These are phyloP conservation scores for Nemania bipapillata DNA, from an alignment of 2,329 filamentous ascomycete genomes.

Conservation along the genomic window DNA sequence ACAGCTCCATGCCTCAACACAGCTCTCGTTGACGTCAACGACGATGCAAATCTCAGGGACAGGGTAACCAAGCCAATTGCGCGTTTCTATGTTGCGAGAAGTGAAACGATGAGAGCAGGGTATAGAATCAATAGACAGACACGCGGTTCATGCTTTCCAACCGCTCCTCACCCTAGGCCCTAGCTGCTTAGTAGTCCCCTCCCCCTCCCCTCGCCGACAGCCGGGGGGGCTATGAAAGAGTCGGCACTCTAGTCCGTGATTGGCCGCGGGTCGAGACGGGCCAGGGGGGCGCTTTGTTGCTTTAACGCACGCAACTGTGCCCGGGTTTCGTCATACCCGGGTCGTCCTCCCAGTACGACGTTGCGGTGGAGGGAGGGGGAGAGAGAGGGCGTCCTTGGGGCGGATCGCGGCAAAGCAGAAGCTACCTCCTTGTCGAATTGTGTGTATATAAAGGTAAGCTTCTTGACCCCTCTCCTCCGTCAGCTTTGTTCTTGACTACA, in stretches of 20 bases:
- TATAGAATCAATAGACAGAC: not conserved
- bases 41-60: not conserved
- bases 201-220: not conserved
- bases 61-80: not conserved
- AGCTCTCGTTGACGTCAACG: not conserved
- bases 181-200: constrained; percentile 13
- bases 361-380: not conserved
- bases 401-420: too few relatives aligned
- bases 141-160: not conserved
- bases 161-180: not conserved
- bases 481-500: constrained; percentile 1
- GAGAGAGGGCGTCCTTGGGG: not conserved
- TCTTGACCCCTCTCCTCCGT: constrained; percentile 12
- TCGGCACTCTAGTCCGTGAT: not conserved
- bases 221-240: not conserved
- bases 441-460: constrained; percentile 11
- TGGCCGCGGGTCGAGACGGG: not conserved
- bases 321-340: constrained; percentile 22
- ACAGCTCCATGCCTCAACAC: not conserved
- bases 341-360: not conserved
- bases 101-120: not conserved
- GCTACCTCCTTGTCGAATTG: not conserved
- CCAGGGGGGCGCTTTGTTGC: not conserved
- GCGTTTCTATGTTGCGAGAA: not conserved
- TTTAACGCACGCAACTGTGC: not conserved